Base-by-base conservation (phyloP, 768 basidiomycete genomes). In the Solioccasus polychromus region DNA sequence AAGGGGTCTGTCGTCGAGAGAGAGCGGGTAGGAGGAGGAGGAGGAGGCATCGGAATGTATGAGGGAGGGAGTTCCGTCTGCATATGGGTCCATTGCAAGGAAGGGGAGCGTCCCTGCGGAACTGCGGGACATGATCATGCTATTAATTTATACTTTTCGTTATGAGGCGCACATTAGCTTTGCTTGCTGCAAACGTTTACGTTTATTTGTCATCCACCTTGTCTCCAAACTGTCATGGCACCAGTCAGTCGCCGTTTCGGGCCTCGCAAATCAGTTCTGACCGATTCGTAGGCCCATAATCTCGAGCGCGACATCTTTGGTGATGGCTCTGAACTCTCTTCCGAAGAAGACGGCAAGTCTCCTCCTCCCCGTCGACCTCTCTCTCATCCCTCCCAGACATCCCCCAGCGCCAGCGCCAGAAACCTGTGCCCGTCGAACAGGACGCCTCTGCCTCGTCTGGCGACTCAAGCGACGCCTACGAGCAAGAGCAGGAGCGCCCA, bases 311-410 rank as follows among this genome's bases (percentile, higher is more conserved):
- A 85, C 58, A 84, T 91, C 46, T 92, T 92, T 59, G 89, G 87
- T 50, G 85, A 85, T 30, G 87, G 87, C 57, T 90, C 89, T 3
- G 92, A 94, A 51, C 78, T 91, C 8, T 91, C 88, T 0, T 80
- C 81, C 8, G 82, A 83, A 47, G 85, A 85, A 51, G 84, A 88
- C 29, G 80, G 60, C 37, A 52, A 44, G 60, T 50, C 30, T 51
- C 15, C 17, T 1, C 8, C 22, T 18, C 12, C 8, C 4, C 29
- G 19, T 15, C 5, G 3, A 37, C 2, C 29, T 15, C 2, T 8
- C 11, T n/a, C 51, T 43, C 58, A 47, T 39, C 55, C 28, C 22
- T 32, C 15, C 15, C 57, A 78, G 74, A 77, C 38, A 52, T 69
- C 55, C 73, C 68, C 36, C 74, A 72, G 31, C 72, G 71, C 38